These are phyloP conservation scores for Nephelium lappaceum DNA, from an alignment of 345 rosid species.

Conservation along the genomic window DNA sequence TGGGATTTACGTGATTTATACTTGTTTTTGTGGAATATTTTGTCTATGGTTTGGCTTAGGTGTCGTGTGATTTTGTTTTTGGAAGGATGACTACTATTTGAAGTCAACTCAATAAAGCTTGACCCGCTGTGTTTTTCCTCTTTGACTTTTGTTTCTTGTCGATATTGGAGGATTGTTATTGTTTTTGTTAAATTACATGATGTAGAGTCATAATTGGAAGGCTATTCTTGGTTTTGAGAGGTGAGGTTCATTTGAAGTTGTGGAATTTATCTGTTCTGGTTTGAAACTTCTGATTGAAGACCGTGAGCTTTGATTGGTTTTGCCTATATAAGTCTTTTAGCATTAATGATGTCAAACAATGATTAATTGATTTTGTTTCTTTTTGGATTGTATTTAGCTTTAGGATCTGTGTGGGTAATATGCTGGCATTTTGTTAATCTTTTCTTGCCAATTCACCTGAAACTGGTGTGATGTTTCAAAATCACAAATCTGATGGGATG, in stretches of 20 bases:
- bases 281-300: not conserved
- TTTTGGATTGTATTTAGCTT: too few relatives aligned
- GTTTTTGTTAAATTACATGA: not conserved
- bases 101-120: conserved; percentile 17
- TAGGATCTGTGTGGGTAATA: not conserved
- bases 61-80: not conserved
- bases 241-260: not conserved
- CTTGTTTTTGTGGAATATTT: not conserved
- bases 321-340: too few relatives aligned
- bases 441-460: conserved; percentile 4
- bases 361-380: not conserved
- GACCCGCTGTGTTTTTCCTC: not conserved
- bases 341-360: not conserved
- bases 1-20: not conserved
- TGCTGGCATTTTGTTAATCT: not conserved
- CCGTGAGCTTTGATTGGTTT: not conserved
- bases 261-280: not conserved
- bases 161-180: not conserved
- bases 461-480: not conserved
- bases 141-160: not conserved
- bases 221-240: not conserved
- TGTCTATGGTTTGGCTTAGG: not conserved
- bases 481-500: not conserved
- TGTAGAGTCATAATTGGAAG: not conserved
- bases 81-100: not conserved